These are phyloP conservation scores for Botryotinia calthae DNA, from an alignment of 2,329 filamentous ascomycete species.

Conservation along the genomic window DNA sequence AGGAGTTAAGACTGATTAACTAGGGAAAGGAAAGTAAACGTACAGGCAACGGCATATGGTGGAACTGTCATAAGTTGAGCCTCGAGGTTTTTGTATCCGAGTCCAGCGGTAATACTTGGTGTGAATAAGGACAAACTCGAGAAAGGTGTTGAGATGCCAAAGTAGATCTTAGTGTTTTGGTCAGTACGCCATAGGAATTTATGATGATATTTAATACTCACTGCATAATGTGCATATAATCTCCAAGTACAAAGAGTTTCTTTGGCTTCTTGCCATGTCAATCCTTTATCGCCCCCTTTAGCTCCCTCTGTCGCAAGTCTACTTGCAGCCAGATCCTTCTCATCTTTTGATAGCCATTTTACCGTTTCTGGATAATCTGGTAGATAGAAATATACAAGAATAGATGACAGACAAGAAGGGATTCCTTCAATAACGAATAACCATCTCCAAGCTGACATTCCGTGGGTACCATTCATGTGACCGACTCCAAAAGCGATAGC, in stretches of 20 bases:
- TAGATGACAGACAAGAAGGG: constrained; percentile 47
- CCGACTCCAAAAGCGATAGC: constrained; percentile 36
- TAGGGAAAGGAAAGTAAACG: neutral
- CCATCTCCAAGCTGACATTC: constrained; percentile 36
- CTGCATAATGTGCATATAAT: constrained; percentile 50
- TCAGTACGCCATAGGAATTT: neutral
- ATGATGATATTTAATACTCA: constrained; percentile 37
- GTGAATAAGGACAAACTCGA: constrained; percentile 59
- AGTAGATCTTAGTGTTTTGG: constrained; percentile 43
- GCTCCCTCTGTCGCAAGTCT: constrained; percentile 45
- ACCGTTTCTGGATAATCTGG: constrained; percentile 51
- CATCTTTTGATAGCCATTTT: constrained; percentile 45
- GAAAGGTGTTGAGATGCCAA: constrained; percentile 54
- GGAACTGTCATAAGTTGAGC: constrained; percentile 67
- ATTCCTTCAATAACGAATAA: constrained; percentile 38
- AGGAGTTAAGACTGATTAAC: neutral
- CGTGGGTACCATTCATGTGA: constrained; percentile 33
- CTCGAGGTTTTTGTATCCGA: constrained; percentile 53
- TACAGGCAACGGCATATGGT: constrained; percentile 60
- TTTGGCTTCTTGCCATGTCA: constrained; percentile 50
- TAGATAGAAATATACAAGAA: constrained; percentile 46
- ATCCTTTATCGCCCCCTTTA: constrained; percentile 42
- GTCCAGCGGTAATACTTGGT: constrained; percentile 61
- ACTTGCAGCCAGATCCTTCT: constrained; percentile 44
- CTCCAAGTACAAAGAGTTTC: constrained; percentile 49